Evolutionary conservation across 164 flowering plant genomes (phyloP).

Genomic region (Vitis rotundifolia): DNA sequence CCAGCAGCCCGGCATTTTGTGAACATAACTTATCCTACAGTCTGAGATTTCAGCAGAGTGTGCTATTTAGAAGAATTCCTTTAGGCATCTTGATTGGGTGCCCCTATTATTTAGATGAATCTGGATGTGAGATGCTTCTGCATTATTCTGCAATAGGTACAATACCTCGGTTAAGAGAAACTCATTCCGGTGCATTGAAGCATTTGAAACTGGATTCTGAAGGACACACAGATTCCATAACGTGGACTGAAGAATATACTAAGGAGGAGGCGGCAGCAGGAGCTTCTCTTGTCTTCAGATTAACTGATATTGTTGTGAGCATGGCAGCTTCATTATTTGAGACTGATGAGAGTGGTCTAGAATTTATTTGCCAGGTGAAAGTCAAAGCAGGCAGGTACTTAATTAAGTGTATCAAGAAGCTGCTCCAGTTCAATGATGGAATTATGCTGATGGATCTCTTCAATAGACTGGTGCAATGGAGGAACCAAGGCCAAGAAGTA

Average conservation of each 20-base stretch:
- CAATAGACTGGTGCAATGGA: constrained; percentile 53
- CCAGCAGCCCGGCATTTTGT: constrained; percentile 13
- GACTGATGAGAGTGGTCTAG: constrained; percentile 35
- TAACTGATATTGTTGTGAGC: constrained; percentile 52
- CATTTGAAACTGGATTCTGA: constrained; percentile 15
- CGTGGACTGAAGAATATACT: constrained; percentile 14
- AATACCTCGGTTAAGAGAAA: constrained; percentile 17
- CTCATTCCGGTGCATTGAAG: constrained; percentile 18
- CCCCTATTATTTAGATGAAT: constrained; percentile 29
- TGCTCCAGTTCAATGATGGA: constrained; percentile 31
- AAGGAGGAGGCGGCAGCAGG: constrained; percentile 44
- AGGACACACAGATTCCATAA: background rate
- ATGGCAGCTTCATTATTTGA: constrained; percentile 45
- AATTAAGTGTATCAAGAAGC: constrained; percentile 46
- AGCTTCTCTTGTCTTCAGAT: constrained; percentile 45
- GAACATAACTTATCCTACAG: constrained; percentile 6
- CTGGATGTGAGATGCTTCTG: constrained; percentile 51
- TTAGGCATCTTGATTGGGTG: constrained; percentile 59
- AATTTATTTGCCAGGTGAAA: constrained; percentile 45
- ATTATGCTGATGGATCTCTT: constrained; percentile 39
- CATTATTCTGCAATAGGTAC: constrained; percentile 68
- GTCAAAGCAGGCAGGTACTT: constrained; percentile 39
- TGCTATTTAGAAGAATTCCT: constrained; percentile 44
- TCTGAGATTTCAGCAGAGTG: constrained; percentile 18
- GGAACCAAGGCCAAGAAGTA: constrained; percentile 39